Conservation (phyloP, 257 asterid species). For the Penstemon davidsonii region DNA sequence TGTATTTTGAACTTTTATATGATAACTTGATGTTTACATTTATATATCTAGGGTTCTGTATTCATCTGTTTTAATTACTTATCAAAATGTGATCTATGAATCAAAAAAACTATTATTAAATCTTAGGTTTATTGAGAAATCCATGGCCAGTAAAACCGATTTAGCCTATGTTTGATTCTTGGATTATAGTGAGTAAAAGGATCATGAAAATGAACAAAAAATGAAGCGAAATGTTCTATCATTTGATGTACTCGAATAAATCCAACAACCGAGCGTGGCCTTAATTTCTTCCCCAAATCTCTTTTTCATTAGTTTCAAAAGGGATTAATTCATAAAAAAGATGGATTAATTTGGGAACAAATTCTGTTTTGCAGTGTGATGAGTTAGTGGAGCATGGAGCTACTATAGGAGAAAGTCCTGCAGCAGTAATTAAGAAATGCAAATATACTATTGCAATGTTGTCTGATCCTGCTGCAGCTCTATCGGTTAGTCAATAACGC, state of each 20-base stretch:
- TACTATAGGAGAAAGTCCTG: slow-evolving; percentile 76
- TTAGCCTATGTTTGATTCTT: too few relatives aligned
- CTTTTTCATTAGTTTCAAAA: too few relatives aligned
- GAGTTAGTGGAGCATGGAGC: slow-evolving; percentile 93
- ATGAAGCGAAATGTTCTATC: too few relatives aligned
- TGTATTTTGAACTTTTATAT: neutral
- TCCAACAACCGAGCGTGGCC: too few relatives aligned
- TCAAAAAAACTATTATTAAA: neutral
- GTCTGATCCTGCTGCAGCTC: slow-evolving; percentile 96
- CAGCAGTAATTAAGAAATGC: slow-evolving; percentile 92
- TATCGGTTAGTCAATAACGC: slow-evolving; percentile 60
- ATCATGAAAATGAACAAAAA: too few relatives aligned
- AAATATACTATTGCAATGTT: slow-evolving; percentile 90
- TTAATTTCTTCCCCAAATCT: too few relatives aligned
- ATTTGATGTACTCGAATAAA: too few relatives aligned
- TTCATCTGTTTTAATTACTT: slow-evolving; percentile 8
- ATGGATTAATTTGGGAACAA: too few relatives aligned
- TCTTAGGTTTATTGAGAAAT: neutral
- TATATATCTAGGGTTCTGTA: neutral
- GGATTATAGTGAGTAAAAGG: too few relatives aligned
- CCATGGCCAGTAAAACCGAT: neutral
- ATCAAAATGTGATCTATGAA: neutral
- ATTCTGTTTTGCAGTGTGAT: slow-evolving; percentile 61
- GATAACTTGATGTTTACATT: slow-evolving; percentile 7
- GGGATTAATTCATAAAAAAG: too few relatives aligned